These are phyloP conservation scores for Fonsecaea pedrosoi DNA, from an alignment of 2,329 filamentous ascomycete species.

Conservation along the genomic window DNA sequence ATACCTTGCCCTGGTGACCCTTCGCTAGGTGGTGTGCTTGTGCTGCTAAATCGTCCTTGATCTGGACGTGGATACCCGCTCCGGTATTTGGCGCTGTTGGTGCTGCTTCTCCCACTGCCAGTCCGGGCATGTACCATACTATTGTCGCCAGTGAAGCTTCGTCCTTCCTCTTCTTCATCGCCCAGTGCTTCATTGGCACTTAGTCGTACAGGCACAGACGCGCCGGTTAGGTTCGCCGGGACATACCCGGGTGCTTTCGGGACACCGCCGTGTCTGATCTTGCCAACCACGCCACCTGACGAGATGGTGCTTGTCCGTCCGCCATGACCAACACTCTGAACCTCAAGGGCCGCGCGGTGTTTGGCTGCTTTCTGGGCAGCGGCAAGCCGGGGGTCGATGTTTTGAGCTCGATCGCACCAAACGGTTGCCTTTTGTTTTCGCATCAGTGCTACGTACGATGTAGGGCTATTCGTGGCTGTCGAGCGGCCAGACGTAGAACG, in stretches of 20 bases:
- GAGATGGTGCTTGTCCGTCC: conserved; percentile 69
- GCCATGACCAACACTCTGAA: conserved; percentile 66
- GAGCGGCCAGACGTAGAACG: conserved; percentile 41
- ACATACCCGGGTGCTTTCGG: conserved; percentile 79
- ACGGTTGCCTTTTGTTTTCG: conserved; percentile 97
- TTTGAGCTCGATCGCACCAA: conserved; percentile 94
- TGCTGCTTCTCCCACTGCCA: conserved; percentile 65
- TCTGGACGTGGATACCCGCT: conserved; percentile 54
- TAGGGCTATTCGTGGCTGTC: conserved; percentile 38
- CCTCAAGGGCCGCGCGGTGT: conserved; percentile 81
- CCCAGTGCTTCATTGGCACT: conserved; percentile 96
- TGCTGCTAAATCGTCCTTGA: conserved; percentile 49
- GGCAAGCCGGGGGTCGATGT: conserved; percentile 82
- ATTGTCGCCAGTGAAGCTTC: conserved; percentile 40
- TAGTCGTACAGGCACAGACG: conserved; percentile 86
- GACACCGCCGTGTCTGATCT: conserved; percentile 87
- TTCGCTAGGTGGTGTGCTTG: conserved; percentile 59
- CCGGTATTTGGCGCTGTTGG: conserved; percentile 56
- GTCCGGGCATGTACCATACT: conserved; percentile 58
- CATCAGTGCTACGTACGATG: conserved; percentile 85
- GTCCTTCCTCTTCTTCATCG: conserved; percentile 63
- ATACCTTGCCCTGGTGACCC: conserved; percentile 44
- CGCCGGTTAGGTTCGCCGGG: conserved; percentile 74
- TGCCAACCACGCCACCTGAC: conserved; percentile 65
- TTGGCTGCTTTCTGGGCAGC: conserved; percentile 88